Evolutionary conservation across 306 rosid species (phyloP).

Genomic region (Alnus rubra): DNA sequence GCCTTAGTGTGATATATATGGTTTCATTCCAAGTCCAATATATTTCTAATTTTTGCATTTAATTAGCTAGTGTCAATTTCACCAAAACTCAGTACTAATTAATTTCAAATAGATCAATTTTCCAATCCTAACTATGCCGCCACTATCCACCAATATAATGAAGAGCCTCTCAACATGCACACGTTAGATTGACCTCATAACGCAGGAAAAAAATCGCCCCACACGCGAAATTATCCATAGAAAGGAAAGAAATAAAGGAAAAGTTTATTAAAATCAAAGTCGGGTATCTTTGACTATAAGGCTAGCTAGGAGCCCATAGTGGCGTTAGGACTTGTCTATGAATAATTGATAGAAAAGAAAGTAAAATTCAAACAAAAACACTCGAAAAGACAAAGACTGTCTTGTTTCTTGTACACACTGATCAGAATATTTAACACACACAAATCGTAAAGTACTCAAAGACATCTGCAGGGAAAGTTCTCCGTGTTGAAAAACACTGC

Average conservation of each 20-base stretch:
- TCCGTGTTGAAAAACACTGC: background rate
- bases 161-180: conserved; percentile 15
- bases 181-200: conserved; percentile 35
- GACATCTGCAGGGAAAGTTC: background rate
- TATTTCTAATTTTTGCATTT: no score
- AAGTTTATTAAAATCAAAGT: background rate
- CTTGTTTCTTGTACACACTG: no score
- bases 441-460: no score
- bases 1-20: no score
- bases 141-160: background rate
- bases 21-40: no score
- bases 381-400: background rate
- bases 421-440: no score
- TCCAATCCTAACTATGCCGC: background rate
- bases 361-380: background rate
- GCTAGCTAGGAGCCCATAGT: background rate
- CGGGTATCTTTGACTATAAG: background rate
- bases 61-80: no score
- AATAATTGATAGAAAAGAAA: background rate
- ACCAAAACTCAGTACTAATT: background rate
- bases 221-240: background rate
- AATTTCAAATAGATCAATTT: background rate
- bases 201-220: no score
- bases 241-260: background rate
- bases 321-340: background rate